These are phyloP conservation scores for Hypoxylon intermedium DNA, from an alignment of 495 filamentous ascomycete genomes.

Conservation along the genomic window DNA sequence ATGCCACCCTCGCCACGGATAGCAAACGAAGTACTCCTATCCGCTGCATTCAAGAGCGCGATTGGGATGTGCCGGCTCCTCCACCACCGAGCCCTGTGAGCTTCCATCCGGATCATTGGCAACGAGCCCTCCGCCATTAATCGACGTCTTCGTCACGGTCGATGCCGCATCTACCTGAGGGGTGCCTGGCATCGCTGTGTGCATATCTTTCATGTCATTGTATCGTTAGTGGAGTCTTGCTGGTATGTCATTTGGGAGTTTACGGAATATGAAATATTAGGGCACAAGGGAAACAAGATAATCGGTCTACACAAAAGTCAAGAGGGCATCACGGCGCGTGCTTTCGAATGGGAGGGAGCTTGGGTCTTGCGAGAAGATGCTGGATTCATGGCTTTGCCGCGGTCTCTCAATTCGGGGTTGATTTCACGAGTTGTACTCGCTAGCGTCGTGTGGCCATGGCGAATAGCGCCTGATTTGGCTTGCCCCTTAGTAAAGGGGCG, in stretches of 20 bases:
- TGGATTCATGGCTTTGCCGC: slow-evolving; percentile 29
- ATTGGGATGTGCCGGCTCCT: slow-evolving; percentile 58
- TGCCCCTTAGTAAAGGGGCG: slow-evolving; percentile 8
- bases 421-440: slow-evolving; percentile 19
- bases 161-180: background rate
- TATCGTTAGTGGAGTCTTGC: slow-evolving; percentile 35
- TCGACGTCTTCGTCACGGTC: slow-evolving; percentile 1
- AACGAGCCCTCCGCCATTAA: slow-evolving; percentile 36
- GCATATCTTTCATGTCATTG: slow-evolving; percentile 33
- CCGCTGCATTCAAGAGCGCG: slow-evolving; percentile 55
- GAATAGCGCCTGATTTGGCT: slow-evolving; percentile 1
- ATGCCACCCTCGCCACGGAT: slow-evolving; percentile 50
- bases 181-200: slow-evolving; percentile 13
- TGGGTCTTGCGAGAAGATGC: slow-evolving; percentile 15
- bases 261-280: slow-evolving; percentile 36
- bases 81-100: slow-evolving; percentile 59
- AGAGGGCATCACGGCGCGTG: slow-evolving; percentile 34
- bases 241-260: slow-evolving; percentile 36
- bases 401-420: slow-evolving; percentile 9
- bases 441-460: slow-evolving; percentile 3
- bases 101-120: slow-evolving; percentile 56
- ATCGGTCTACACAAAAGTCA: slow-evolving; percentile 46
- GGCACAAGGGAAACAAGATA: slow-evolving; percentile 38
- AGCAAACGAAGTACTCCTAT: slow-evolving; percentile 48
- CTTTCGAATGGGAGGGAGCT: slow-evolving; percentile 22